A percentile compares a stretch with the other conserved stretches of the same genome.
These are phyloP conservation scores for Russula lepida DNA, from an alignment of 768 basidiomycete genomes.

Conservation along the genomic window DNA sequence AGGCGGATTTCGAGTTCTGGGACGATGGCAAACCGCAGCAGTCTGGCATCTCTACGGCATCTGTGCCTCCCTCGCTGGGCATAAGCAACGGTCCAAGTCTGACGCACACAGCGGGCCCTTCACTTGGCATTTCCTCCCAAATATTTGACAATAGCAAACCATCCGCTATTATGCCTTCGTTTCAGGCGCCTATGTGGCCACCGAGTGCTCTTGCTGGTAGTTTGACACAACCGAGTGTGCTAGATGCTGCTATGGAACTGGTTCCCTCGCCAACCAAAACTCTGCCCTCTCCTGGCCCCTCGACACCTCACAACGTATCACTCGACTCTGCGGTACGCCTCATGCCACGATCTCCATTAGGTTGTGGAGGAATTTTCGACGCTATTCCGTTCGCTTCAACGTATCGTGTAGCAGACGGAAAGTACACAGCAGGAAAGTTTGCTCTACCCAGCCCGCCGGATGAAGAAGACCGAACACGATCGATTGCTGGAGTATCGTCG, in stretches of 20 bases:
- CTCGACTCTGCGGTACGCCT: conserved; percentile 23
- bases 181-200: conserved; percentile 28
- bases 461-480: conserved; percentile 29
- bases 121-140: conserved; percentile 31
- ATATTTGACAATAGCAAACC: conserved; percentile 25
- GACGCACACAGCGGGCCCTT: conserved; percentile 29
- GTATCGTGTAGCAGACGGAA: conserved; percentile 58
- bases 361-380: conserved; percentile 42
- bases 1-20: conserved; percentile 87
- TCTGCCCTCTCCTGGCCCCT: conserved; percentile 29
- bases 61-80: conserved; percentile 22
- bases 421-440: conserved; percentile 72
- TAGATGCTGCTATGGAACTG: conserved; percentile 33
- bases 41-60: conserved; percentile 25
- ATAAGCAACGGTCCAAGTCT: conserved; percentile 19
- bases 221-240: conserved; percentile 20
- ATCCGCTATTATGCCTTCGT: conserved; percentile 26
- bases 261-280: conserved; percentile 46
- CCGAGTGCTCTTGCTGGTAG: conserved; percentile 21
- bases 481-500: conserved; percentile 6
- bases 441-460: conserved; percentile 55
- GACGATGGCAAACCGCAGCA: conserved; percentile 40
- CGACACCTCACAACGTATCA: conserved; percentile 6
- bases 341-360: conserved; percentile 13
- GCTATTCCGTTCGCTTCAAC: conserved; percentile 65